Evolutionary conservation across 305 asterid species (phyloP), one percentile per base, ranked within the genome.

Genomic region (Fraxinus sp.): DNA sequence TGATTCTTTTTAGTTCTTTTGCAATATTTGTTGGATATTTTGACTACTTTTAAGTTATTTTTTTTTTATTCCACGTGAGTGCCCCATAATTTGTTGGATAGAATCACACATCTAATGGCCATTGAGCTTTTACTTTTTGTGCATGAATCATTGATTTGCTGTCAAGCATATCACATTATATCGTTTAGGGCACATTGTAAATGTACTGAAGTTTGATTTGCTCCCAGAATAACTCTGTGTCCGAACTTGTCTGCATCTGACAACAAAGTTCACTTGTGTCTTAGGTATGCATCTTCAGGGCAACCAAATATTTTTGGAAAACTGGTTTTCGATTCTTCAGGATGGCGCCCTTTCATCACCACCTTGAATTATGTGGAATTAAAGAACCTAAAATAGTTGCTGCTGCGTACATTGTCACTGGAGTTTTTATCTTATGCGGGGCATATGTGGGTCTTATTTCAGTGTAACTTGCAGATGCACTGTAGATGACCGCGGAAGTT

Each of bases 371-470:
- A 75, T 79, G 85, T 78, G 98, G 98, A 74, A 62, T 93, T n/a
- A 85, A 80, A 83, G 98, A 93, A 78, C 98, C 98, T 8, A 77
- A 75, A 33, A 88, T 95, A 16, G 95, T 92, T 78, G 93, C 91
- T 52, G 90, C 85, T 74, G 96, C 98, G 36, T 95, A 95, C 83
- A 77, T 49, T 37, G 76, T 90, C 76, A 89, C 98, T 13, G 85
- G 89, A 80, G 62, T 90, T 44, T 81, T 93, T 86, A 89, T 87
- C 85, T 82, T 93, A 74, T 91, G 88, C 55, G 96, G 92, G 4
- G 95, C 96, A 20, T 95, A 90, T 39, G 83, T 90, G 1, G 98
- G 96, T 80, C 94, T 95, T 59, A 80, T 88, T 79, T 91, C 95
- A 76, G 98, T 87, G 57, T 95, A 90, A 89, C 28, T 78, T 59